These are phyloP conservation scores for Colletotrichum caudatum DNA, from an alignment of 2,329 filamentous ascomycete genomes.

Conservation along the genomic window DNA sequence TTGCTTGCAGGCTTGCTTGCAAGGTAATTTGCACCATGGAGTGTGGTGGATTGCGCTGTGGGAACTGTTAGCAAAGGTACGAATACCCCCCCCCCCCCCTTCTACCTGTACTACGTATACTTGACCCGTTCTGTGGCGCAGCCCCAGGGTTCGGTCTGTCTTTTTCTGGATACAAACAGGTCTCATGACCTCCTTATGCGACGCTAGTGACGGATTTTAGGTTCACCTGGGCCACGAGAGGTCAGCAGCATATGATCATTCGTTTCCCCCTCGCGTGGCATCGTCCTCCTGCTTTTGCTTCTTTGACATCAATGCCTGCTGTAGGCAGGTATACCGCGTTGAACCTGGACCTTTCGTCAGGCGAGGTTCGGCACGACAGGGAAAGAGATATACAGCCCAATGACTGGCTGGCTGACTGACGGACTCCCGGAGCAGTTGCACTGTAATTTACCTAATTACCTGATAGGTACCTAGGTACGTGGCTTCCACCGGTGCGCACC, in stretches of 20 bases:
- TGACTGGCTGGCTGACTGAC: not conserved
- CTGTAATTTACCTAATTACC: not conserved
- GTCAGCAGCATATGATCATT: slow-evolving; percentile 42
- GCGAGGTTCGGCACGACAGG: slow-evolving; percentile 6
- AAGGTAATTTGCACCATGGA: slow-evolving; percentile 5
- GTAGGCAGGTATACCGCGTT: not conserved
- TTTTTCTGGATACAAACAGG: slow-evolving; percentile 43
- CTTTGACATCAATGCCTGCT: not conserved
- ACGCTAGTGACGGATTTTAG: slow-evolving; percentile 43
- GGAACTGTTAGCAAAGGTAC: slow-evolving; percentile 35
- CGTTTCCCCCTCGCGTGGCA: slow-evolving; percentile 2
- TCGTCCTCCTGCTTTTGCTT: not conserved
- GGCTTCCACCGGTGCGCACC: not conserved
- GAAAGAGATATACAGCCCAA: not conserved
- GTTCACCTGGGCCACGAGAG: slow-evolving; percentile 42
- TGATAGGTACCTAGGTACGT: not conserved
- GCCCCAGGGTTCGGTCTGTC: slow-evolving; percentile 36
- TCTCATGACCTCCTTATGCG: slow-evolving; percentile 43
- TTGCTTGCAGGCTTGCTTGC: not conserved
- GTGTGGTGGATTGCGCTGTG: slow-evolving; percentile 2
- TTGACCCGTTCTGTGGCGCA: slow-evolving; percentile 26
- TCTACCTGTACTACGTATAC: too few relatives aligned
- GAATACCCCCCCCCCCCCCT: not conserved
- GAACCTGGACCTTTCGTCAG: slow-evolving; percentile 7
- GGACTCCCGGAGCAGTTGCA: not conserved